Evolutionary conservation across 2,329 filamentous ascomycete species (phyloP), one percentile per base, ranked within the genome.

Genomic region (Aspergillus tamarii): DNA sequence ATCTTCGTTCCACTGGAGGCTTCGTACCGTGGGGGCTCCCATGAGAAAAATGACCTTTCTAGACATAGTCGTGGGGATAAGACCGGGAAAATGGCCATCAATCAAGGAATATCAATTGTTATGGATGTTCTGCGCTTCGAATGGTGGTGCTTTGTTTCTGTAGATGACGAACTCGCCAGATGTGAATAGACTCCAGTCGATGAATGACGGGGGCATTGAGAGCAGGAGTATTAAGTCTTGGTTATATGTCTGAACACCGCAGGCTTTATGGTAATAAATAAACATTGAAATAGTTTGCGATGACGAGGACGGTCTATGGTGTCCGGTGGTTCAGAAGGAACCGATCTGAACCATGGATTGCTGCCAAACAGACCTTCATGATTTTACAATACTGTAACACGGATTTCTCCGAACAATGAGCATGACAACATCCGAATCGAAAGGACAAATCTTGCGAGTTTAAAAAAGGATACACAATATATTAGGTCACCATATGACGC

Each of bases 21-120:
- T 76, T 11, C 76, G 77, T 34, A 78, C 73, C 39, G 83, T 76
- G 2, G 90, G 90, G n/a, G 89, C 88, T 28, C 90, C 90, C 60
- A 84, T 82, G 61, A 89, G 76, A 64, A 87, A 82, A 59, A 87
- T 82, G 69, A 70, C 67, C 62, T 70, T 77, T 52, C 52, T 63
- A 32, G 73, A 57, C 76, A 79, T 78, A 30, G 26, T 64, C 43
- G 45, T 39, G 39, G 48, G 21, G 21, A 41, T 26, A 58, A 11
- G 30, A 52, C 6, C 1, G 12, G 50, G n/a, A 14, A 54, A 26
- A 23, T 39, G 54, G 46, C 46, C 62, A 64, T 66, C 45, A 26
- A 61, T 45, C 50, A 39, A 46, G 2, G n/a, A 21, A 45, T 21
- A n/a, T 9, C 12, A 14, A 10, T 2, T 21, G 26, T 45, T 21